These are phyloP conservation scores for Escallonia herrerae DNA, from an alignment of 129 eudicot genomes.

Conservation along the genomic window DNA sequence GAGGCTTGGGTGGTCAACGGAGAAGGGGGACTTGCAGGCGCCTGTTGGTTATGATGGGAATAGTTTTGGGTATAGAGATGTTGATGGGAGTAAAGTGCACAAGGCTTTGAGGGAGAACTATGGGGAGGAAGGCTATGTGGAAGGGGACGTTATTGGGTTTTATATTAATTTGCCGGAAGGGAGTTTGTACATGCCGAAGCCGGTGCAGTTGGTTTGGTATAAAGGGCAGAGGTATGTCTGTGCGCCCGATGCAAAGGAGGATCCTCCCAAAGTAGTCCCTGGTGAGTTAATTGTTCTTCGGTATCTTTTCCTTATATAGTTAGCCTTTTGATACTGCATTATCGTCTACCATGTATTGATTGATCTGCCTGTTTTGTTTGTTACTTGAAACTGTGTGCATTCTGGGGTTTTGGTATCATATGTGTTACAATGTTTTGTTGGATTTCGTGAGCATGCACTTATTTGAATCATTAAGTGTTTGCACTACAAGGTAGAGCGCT, in stretches of 20 bases:
- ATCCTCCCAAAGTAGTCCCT: constrained; percentile 74
- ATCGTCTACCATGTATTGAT: not conserved
- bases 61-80: constrained; percentile 83
- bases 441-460: too few relatives aligned
- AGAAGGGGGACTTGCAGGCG: constrained; percentile 96
- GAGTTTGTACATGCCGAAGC: constrained; percentile 46
- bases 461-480: too few relatives aligned
- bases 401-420: too few relatives aligned
- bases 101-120: constrained; percentile 93
- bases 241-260: constrained; percentile 64
- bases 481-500: too few relatives aligned
- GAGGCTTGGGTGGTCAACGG: constrained; percentile 87
- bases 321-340: not conserved
- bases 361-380: not conserved
- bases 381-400: not conserved
- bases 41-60: constrained; percentile 92
- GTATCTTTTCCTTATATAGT: not conserved
- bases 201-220: constrained; percentile 56
- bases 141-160: constrained; percentile 99
- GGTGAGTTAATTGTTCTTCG: constrained; percentile 35
- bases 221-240: constrained; percentile 81
- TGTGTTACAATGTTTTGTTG: too few relatives aligned
- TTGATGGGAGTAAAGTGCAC: constrained; percentile 91
- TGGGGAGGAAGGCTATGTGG: constrained; percentile 72
- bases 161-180: constrained; percentile 86